A percentile compares a stretch with the other conserved stretches of the same genome.
These are phyloP conservation scores for Floccularia luteovirens DNA, from an alignment of 768 basidiomycete species.

Conservation along the genomic window DNA sequence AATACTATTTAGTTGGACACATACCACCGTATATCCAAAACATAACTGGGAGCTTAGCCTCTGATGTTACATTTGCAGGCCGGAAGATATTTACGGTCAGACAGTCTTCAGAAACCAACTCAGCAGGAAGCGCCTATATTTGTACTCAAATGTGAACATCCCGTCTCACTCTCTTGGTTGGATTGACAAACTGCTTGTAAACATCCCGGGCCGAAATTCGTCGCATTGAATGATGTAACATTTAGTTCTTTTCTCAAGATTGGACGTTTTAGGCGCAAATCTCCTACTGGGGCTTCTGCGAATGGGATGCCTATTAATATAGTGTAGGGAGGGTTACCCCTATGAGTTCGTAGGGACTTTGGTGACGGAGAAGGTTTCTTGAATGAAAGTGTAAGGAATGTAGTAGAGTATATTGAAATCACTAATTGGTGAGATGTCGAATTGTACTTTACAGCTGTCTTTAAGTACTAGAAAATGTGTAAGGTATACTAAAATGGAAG, in stretches of 20 bases:
- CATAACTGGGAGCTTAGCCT: slow-evolving; percentile 11
- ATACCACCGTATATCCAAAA: too few relatives aligned
- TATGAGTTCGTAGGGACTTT: too few relatives aligned
- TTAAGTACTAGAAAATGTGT: too few relatives aligned
- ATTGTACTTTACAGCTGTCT: too few relatives aligned
- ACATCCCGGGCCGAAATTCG: slow-evolving; percentile 18
- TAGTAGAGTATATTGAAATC: too few relatives aligned
- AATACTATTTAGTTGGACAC: too few relatives aligned
- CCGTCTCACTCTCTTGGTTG: not conserved
- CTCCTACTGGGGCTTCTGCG: slow-evolving; percentile 20
- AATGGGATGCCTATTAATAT: slow-evolving; percentile 19
- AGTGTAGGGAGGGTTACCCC: too few relatives aligned
- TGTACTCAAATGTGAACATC: too few relatives aligned
- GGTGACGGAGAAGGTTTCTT: too few relatives aligned
- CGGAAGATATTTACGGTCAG: slow-evolving; percentile 38
- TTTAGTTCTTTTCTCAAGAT: slow-evolving; percentile 12
- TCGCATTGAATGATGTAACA: slow-evolving; percentile 17
- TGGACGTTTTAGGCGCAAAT: slow-evolving; percentile 20
- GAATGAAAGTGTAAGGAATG: too few relatives aligned
- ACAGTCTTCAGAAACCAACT: slow-evolving; percentile 34
- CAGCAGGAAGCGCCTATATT: not conserved
- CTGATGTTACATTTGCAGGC: slow-evolving; percentile 19
- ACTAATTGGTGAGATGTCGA: too few relatives aligned
- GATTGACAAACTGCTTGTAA: slow-evolving; percentile 14
- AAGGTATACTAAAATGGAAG: too few relatives aligned